A percentile compares a stretch with the other conserved stretches of the same genome.
These are phyloP conservation scores for Mortierella sp. DNA, from an alignment of 371 early-diverging fungal species.

Conservation along the genomic window DNA sequence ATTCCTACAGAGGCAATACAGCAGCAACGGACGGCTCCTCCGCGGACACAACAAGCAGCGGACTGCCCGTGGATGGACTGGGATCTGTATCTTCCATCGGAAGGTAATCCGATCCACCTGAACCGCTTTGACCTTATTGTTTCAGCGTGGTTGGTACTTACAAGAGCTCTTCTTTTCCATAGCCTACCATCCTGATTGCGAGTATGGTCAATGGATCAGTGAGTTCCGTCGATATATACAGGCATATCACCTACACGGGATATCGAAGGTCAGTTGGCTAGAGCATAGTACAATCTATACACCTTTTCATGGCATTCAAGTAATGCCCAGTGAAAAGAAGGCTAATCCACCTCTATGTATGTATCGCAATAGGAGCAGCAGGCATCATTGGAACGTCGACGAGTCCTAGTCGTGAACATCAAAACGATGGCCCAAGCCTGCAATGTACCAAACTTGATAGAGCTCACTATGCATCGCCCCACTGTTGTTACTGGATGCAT, in stretches of 20 bases:
- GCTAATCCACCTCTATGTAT: too few species aligned
- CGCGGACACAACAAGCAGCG: constrained; percentile 1
- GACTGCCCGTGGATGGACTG: constrained; percentile 49
- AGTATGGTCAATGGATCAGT: constrained; percentile 36
- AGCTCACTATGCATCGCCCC: constrained; percentile 20
- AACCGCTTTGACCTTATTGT: neutral
- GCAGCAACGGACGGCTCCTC: constrained; percentile 1
- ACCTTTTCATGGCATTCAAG: too few species aligned
- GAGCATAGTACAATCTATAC: neutral
- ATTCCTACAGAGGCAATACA: constrained; percentile 25
- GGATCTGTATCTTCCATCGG: constrained; percentile 38
- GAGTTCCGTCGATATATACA: constrained; percentile 32
- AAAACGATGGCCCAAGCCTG: constrained; percentile 31
- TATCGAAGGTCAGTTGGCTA: constrained; percentile 14
- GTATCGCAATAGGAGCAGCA: constrained; percentile 5
- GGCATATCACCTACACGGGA: constrained; percentile 16
- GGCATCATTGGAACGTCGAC: constrained; percentile 5
- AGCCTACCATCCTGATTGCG: constrained; percentile 34
- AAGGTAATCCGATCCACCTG: constrained; percentile 16
- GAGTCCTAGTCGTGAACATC: constrained; percentile 33
- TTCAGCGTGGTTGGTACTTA: neutral
- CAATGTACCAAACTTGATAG: constrained; percentile 19
- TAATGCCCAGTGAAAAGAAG: too few species aligned
- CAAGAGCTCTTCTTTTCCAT: neutral
- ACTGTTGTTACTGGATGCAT: constrained; percentile 33